Base-by-base conservation (phyloP, 345 rosid species). In the Moricandia moricandioides region DNA sequence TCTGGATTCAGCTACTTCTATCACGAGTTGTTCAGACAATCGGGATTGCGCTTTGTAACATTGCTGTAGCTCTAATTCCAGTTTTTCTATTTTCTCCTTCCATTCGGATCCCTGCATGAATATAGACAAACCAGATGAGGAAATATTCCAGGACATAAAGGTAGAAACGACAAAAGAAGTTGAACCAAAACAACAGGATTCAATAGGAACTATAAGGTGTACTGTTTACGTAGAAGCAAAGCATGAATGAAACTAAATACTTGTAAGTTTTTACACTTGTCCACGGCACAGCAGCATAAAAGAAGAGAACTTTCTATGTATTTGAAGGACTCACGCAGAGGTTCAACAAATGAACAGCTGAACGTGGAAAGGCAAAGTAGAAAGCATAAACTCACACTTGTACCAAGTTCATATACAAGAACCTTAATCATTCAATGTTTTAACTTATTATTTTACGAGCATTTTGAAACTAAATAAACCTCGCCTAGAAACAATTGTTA, bases 21-120 rank as follows among this genome's bases (percentile, higher is more conserved):
- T 86, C 47, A 85, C 99, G 51, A 95, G 89, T 73, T 92, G 98
- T 70, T 92, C 97, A 2, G 99, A 91, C 18, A 92, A 80, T 69
- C 92, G 82, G 1, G 98, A 92, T 72, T 90, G 99, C 30, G 98
- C 99, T 82, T 85, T 92, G 75, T 92, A 95, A 77, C 88, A 95
- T 64, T 95, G 99, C 70, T 92, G 97, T 69, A 95, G 87, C 80
- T 95, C 98, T 66, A 56, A 26, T 55, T 95, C 97, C 78, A 90
- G 79, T 27, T 78, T 85, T 63, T 92, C 94, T 7, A 90, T 85
- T 70, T 95, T 95, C 81, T 95, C 99, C 71, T 92, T 90, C 99
- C 99, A 92, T 74, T 95, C 99, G 0, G 91, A 90, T 3, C 97
- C 89, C 99, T 92, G 73, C 69, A 79, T 68, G 40, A 11, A 67